phyloP scores from a whole-genome alignment of 108 stramenopile species.

The Nitzschia putrida region DNA sequence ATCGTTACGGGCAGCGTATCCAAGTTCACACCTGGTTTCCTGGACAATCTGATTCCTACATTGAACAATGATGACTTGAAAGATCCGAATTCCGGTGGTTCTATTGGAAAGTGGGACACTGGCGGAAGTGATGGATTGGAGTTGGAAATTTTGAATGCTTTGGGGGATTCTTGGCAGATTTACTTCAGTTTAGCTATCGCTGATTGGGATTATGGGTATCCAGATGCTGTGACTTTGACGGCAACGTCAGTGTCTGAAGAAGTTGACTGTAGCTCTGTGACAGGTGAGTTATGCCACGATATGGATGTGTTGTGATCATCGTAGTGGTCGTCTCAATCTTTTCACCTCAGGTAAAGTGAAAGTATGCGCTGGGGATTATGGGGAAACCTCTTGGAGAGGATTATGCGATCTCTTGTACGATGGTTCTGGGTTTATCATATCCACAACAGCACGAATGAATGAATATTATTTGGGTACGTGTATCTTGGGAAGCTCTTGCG shows the following conservation, averaged over 20 bases:
- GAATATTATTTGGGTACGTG: conserved; percentile 53
- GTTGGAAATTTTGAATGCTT: conserved; percentile 64
- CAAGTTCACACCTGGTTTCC: conserved; percentile 8
- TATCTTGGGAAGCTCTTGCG: neutral
- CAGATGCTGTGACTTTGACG: conserved; percentile 61
- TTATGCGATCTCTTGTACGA: conserved; percentile 28
- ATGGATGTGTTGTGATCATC: neutral
- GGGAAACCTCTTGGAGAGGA: conserved; percentile 54
- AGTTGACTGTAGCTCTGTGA: conserved; percentile 35
- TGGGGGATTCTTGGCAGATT: conserved; percentile 57
- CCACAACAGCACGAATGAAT: conserved; percentile 62
- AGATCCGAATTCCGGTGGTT: conserved; percentile 44
- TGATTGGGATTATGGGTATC: conserved; percentile 76
- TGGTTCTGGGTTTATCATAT: conserved; percentile 38
- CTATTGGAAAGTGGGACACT: conserved; percentile 37
- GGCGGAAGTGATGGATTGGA: conserved; percentile 47
- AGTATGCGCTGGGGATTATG: conserved; percentile 66
- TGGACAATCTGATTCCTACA: conserved; percentile 34
- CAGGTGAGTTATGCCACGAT: conserved; percentile 2
- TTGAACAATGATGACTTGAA: conserved; percentile 33
- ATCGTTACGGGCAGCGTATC: conserved; percentile 47
- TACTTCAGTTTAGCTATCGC: conserved; percentile 47
- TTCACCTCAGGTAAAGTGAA: conserved; percentile 36
- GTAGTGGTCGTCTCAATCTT: neutral
- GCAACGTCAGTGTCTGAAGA: conserved; percentile 35